phyloP scores from a whole-genome alignment of 306 rosid genomes.

The Herpetospermum pedunculosum region DNA sequence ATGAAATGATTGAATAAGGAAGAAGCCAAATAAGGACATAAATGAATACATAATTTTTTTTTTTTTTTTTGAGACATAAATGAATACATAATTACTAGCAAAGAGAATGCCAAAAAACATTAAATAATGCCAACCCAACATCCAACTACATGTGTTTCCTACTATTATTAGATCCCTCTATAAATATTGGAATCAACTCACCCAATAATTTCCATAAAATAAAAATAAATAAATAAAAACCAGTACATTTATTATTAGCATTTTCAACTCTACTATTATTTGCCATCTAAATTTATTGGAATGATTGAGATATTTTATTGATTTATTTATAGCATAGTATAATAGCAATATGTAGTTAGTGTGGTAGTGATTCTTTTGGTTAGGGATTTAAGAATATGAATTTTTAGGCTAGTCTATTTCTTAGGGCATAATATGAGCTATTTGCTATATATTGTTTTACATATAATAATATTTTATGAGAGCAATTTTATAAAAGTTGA shows the following conservation, averaged over 20 bases:
- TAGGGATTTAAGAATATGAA: neutral
- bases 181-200: neutral
- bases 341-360: neutral
- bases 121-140: constrained; percentile 9
- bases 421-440: neutral
- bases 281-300: neutral
- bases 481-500: neutral
- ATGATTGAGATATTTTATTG: neutral
- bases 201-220: neutral
- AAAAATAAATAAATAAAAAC: neutral
- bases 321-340: neutral
- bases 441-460: neutral
- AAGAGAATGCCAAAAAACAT: constrained; percentile 2
- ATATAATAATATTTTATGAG: neutral
- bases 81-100: neutral
- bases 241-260: neutral
- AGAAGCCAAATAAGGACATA: neutral
- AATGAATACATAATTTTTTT: neutral
- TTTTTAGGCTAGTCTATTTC: neutral
- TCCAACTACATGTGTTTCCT: constrained; percentile 8
- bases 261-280: neutral
- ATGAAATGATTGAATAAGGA: constrained; percentile 5
- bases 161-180: constrained; percentile 2
- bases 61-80: too few species aligned
- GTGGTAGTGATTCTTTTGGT: neutral